Base-by-base conservation (phyloP, 129 eudicot genomes). In the Arctium minus region DNA sequence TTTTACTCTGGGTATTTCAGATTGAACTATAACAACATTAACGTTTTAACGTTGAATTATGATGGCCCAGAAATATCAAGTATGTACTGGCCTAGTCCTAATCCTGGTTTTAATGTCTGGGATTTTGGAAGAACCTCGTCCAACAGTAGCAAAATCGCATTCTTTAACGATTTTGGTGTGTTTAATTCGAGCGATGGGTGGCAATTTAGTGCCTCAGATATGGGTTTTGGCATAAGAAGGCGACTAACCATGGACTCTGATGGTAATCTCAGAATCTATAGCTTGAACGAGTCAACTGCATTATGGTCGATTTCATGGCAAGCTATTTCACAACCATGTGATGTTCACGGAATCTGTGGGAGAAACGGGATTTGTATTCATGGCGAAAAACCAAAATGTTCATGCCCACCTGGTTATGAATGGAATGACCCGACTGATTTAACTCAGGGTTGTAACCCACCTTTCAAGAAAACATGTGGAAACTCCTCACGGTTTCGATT, bases 361-460 rank as follows among this genome's bases (percentile, higher is more conserved):
- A 60, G 68, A 60, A 60, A 60, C 8, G 68, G 68, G 68, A 60
- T 60, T n/a, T 89, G 92, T 65, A 73, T 78, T 46, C 80, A 89
- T 74, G 76, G 75, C 1, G 85, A 86, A 1, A 70, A 84, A 17
- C 82, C 83, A 30, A 71, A 30, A 27, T 89, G 92, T 72, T 46
- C 85, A n/a, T 89, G 92, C 46, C 90, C 90, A 6, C 90, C 92
- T 8, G 82, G 86, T 35, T 87, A 50, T 39, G 81, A 65, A 30
- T 71, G 46, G 53, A 53, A 17, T 4, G 79, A 84, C 70, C 77
- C 80, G 9, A 85, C 60, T 31, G 87, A 89, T 44, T 84, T 86
- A 85, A 89, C 36, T 10, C 32, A 53, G 6, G 92, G 90, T 18
- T 86, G 90, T 71, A 79, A 86, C 32, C 75, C 90, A 0, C 62